Conservation (phyloP, 2,329 filamentous ascomycete species). For the Pezicula radicicola region DNA sequence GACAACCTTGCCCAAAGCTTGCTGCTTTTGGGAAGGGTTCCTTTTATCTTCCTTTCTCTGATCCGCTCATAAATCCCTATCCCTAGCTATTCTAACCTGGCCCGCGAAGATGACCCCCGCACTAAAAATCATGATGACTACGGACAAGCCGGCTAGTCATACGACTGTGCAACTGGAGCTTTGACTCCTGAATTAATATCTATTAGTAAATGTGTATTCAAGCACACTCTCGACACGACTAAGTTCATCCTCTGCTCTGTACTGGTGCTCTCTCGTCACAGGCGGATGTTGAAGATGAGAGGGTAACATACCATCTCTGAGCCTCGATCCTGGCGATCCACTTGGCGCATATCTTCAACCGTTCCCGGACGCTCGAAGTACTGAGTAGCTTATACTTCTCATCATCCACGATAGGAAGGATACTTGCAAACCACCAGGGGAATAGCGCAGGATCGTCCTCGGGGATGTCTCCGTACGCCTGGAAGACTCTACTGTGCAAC, state of each 20-base stretch:
- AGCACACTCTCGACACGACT: neutral
- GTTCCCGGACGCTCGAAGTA: constrained; percentile 72
- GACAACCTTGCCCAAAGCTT: too few relatives aligned
- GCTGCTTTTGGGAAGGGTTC: too few relatives aligned
- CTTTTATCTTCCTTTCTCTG: neutral
- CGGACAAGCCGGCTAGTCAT: constrained; percentile 22
- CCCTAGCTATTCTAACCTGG: too few relatives aligned
- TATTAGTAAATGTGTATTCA: neutral
- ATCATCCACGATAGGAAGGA: constrained; percentile 71
- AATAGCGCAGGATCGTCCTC: constrained; percentile 68
- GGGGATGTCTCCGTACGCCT: constrained; percentile 75
- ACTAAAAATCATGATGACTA: constrained; percentile 10
- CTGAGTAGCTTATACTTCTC: constrained; percentile 77
- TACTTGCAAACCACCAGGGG: constrained; percentile 87
- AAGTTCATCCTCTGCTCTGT: neutral
- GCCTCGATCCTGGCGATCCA: constrained; percentile 63
- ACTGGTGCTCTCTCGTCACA: neutral
- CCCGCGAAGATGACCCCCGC: neutral
- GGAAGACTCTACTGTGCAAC: constrained; percentile 69
- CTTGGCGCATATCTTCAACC: constrained; percentile 76
- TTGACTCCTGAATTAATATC: constrained; percentile 9
- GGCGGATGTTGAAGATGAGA: neutral
- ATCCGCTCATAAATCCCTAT: neutral
- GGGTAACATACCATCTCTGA: constrained; percentile 17
- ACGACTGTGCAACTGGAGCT: constrained; percentile 20